These are phyloP conservation scores for Haplosporangium gracile DNA, from an alignment of 192 early-diverging fungal species.

Conservation along the genomic window DNA sequence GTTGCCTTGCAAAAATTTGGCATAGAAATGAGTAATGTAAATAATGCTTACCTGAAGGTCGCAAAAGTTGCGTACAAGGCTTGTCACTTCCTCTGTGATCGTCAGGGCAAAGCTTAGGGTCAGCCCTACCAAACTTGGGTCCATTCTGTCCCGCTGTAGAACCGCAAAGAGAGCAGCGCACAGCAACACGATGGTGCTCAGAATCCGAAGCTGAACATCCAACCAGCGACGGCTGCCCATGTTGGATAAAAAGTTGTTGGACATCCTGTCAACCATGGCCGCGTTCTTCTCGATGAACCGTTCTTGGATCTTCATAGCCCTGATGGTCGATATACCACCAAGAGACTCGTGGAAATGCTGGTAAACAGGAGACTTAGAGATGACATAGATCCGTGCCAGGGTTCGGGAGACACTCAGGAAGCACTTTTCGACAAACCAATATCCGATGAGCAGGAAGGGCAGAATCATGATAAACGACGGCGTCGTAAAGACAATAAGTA, in stretches of 20 bases:
- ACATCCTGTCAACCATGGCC: constrained; percentile 12
- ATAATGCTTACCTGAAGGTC: constrained; percentile 69
- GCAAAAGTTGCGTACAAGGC: constrained; percentile 77
- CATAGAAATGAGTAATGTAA: too few species aligned
- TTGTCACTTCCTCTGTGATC: constrained; percentile 82
- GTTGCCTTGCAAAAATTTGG: background rate
- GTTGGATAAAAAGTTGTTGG: constrained; percentile 32
- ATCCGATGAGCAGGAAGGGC: constrained; percentile 35
- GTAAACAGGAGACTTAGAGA: constrained; percentile 78
- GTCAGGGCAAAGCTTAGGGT: constrained; percentile 74
- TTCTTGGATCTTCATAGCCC: constrained; percentile 50
- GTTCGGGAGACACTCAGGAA: constrained; percentile 75
- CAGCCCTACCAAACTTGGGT: constrained; percentile 68
- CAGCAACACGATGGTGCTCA: constrained; percentile 53
- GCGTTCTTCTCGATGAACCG: constrained; percentile 72
- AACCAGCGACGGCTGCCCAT: constrained; percentile 38
- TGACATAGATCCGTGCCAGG: constrained; percentile 78
- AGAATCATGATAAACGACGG: constrained; percentile 22
- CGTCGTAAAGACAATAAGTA: constrained; percentile 30
- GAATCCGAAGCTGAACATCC: constrained; percentile 35
- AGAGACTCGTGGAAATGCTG: constrained; percentile 69
- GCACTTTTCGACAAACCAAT: constrained; percentile 53
- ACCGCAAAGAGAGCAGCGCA: constrained; percentile 22
- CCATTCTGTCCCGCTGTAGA: constrained; percentile 36
- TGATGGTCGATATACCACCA: constrained; percentile 64